phyloP scores from a whole-genome alignment of 768 basidiomycete species.

The Cystobasidium tubakii region DNA sequence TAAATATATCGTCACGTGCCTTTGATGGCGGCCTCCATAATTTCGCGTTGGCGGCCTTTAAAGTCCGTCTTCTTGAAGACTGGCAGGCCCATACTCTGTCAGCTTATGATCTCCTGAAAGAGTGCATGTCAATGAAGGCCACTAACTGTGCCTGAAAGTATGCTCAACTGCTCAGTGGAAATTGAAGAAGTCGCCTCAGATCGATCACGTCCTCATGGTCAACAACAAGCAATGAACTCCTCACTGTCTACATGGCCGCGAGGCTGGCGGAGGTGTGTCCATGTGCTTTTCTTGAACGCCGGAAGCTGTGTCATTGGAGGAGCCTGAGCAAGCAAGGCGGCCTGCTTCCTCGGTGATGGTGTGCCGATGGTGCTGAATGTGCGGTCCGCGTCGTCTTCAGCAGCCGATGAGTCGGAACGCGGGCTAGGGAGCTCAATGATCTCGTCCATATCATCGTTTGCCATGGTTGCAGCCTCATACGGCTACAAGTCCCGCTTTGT shows the following conservation, averaged over 20 bases:
- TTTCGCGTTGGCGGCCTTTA: constrained; percentile 71
- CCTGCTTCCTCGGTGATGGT: constrained; percentile 22
- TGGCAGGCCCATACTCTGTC: constrained; percentile 45
- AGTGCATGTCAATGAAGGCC: neutral
- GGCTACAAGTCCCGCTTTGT: neutral
- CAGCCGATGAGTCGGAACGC: neutral
- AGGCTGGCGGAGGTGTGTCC: constrained; percentile 9
- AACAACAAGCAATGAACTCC: neutral
- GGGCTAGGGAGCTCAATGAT: constrained; percentile 5
- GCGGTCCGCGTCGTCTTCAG: neutral
- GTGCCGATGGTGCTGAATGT: constrained; percentile 28
- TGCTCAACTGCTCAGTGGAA: neutral
- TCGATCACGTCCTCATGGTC: constrained; percentile 2
- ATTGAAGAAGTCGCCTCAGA: neutral
- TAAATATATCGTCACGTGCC: neutral
- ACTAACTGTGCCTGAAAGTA: constrained; percentile 24
- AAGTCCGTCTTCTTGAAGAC: constrained; percentile 66
- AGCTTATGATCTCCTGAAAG: neutral
- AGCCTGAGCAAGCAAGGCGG: neutral
- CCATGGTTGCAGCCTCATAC: neutral
- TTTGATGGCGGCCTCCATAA: constrained; percentile 63
- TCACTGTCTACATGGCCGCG: constrained; percentile 23
- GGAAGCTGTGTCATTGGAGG: constrained; percentile 15
- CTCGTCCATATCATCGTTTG: neutral
- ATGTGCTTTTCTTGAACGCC: neutral